Conservation (phyloP, 495 filamentous ascomycete species). For the Podospora anserina region DNA sequence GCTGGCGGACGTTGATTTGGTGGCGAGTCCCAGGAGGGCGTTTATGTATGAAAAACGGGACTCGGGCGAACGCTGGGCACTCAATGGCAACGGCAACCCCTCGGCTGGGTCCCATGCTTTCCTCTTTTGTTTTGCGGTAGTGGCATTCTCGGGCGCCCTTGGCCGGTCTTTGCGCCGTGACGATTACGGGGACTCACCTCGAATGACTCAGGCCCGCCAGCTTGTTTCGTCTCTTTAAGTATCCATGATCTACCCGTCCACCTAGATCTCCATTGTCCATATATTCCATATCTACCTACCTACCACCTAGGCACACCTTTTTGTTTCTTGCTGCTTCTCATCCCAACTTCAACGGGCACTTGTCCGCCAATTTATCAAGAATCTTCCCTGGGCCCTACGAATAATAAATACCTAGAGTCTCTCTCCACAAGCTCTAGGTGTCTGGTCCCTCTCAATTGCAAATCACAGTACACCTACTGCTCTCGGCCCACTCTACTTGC, state of each 20-base stretch:
- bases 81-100: not conserved
- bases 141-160: constrained; percentile 11
- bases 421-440: not conserved
- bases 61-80: constrained; percentile 3
- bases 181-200: constrained; percentile 6
- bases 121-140: constrained; percentile 18
- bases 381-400: not conserved
- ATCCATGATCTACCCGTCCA: constrained; percentile 3
- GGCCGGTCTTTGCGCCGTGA: not conserved
- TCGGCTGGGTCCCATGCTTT: not conserved
- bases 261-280: not conserved
- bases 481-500: not conserved
- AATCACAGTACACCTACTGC: not conserved
- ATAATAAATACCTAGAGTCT: not conserved
- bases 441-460: not conserved
- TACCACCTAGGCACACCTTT: not conserved
- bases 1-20: not conserved
- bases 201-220: constrained; percentile 22
- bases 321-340: not conserved
- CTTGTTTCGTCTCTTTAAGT: not conserved
- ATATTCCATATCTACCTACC: not conserved
- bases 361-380: not conserved
- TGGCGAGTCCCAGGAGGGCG: constrained; percentile 10
- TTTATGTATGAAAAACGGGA: constrained; percentile 10
- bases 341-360: not conserved